Conservation (phyloP, 2,329 filamentous ascomycete species). For the Periconia sp. region DNA sequence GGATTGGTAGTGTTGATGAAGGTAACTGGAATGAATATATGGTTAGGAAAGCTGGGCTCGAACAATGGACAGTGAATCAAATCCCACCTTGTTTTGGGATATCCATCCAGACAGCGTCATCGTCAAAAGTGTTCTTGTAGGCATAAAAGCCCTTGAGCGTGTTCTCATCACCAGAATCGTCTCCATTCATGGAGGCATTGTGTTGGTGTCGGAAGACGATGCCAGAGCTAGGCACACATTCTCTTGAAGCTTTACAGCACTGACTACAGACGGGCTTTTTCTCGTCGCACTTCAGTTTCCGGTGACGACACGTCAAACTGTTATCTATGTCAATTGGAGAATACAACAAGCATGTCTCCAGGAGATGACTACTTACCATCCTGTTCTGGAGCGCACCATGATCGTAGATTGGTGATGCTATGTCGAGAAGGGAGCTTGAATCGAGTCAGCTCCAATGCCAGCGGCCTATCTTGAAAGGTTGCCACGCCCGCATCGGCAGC, state of each 20-base stretch:
- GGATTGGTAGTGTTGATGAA: constrained; percentile 66
- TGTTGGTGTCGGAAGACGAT: constrained; percentile 70
- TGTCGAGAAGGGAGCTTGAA: constrained; percentile 15
- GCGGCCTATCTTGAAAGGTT: constrained; percentile 19
- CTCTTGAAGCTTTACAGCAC: constrained; percentile 61
- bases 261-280: constrained; percentile 62
- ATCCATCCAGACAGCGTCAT: constrained; percentile 63
- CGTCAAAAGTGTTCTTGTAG: constrained; percentile 66
- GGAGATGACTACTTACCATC: constrained; percentile 35
- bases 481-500: constrained; percentile 24
- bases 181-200: constrained; percentile 68
- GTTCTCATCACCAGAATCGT: constrained; percentile 46
- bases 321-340: constrained; percentile 8
- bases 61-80: not conserved
- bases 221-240: constrained; percentile 63
- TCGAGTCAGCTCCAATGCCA: constrained; percentile 13
- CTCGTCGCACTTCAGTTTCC: constrained; percentile 68
- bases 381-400: constrained; percentile 43
- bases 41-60: constrained; percentile 3
- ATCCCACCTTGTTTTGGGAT: constrained; percentile 59
- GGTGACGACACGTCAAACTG: constrained; percentile 57
- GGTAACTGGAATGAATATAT: constrained; percentile 49
- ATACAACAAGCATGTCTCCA: not conserved
- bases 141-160: constrained; percentile 64
- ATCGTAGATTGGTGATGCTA: constrained; percentile 12